Evolutionary conservation across 148 eudicot genomes (phyloP).

Genomic region (Rhododendron kiyosumense): DNA sequence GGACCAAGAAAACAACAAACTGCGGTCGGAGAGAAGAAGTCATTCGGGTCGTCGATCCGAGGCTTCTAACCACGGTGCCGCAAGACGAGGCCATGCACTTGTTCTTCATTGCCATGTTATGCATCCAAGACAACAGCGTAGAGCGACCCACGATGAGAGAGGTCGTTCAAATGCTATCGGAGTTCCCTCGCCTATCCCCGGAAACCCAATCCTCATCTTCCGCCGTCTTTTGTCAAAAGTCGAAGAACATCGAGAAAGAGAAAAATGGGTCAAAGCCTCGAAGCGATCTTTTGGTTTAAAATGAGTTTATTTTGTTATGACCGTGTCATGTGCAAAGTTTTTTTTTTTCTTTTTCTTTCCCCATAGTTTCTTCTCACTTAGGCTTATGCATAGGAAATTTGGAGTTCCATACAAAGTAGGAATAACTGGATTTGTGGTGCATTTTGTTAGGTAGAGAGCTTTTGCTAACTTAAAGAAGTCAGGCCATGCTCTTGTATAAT

Average conservation of each 20-base stretch:
- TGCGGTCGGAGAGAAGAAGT: constrained; percentile 49
- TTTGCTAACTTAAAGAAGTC: background rate
- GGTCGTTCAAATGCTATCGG: constrained; percentile 83
- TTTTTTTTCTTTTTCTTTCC: background rate
- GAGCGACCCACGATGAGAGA: constrained; percentile 92
- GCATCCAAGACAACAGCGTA: constrained; percentile 79
- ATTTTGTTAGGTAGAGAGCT: background rate
- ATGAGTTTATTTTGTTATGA: constrained; percentile 15
- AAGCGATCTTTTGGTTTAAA: constrained; percentile 23
- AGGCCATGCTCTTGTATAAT: background rate
- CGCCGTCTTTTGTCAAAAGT: background rate
- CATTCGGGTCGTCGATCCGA: constrained; percentile 39
- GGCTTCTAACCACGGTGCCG: constrained; percentile 49
- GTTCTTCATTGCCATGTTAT: constrained; percentile 78
- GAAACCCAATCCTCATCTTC: constrained; percentile 18
- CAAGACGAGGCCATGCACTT: constrained; percentile 75
- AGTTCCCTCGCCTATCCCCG: constrained; percentile 34
- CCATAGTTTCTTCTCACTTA: background rate
- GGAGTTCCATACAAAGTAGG: constrained; percentile 17
- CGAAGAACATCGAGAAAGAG: constrained; percentile 14
- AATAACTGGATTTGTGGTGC: constrained; percentile 10
- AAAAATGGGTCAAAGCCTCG: constrained; percentile 13
- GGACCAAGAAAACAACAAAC: constrained; percentile 45
- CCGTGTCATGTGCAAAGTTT: constrained; percentile 13
- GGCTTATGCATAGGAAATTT: constrained; percentile 8